These are phyloP conservation scores for Mariannaea elegans DNA, from an alignment of 2,329 filamentous ascomycete genomes.

Conservation along the genomic window DNA sequence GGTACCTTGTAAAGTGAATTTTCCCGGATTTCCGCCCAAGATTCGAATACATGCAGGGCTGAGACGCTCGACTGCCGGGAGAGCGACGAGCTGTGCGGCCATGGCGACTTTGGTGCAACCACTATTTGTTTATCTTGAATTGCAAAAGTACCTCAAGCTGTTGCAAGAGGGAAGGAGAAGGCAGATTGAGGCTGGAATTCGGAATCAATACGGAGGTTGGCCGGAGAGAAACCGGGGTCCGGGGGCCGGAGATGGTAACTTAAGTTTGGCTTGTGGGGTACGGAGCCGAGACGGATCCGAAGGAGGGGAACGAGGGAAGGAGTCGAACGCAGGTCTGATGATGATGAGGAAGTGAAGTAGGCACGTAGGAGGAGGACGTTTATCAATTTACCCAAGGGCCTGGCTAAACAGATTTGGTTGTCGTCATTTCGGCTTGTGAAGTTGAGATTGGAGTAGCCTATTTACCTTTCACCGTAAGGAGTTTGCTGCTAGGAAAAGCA, in stretches of 20 bases:
- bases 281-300: conserved; percentile 13
- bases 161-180: background rate
- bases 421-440: conserved; percentile 23
- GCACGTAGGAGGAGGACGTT: background rate
- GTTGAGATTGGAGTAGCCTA: too few species aligned
- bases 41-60: conserved; percentile 84
- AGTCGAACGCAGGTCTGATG: too few species aligned
- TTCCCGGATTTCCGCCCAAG: conserved; percentile 89
- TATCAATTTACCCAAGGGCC: background rate
- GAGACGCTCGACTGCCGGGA: conserved; percentile 80
- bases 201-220: background rate
- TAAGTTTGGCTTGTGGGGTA: conserved; percentile 4
- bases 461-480: background rate
- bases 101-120: conserved; percentile 49
- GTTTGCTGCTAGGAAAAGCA: background rate
- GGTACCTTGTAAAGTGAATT: conserved; percentile 80
- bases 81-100: conserved; percentile 67
- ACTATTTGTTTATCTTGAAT: too few species aligned
- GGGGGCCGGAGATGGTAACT: conserved; percentile 1
- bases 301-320: background rate
- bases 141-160: background rate
- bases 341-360: background rate
- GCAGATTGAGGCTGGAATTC: background rate
- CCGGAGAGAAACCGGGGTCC: background rate
- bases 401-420: background rate